Base-by-base conservation (phyloP, 2,329 filamentous ascomycete species). In the Pezicula carpinea region DNA sequence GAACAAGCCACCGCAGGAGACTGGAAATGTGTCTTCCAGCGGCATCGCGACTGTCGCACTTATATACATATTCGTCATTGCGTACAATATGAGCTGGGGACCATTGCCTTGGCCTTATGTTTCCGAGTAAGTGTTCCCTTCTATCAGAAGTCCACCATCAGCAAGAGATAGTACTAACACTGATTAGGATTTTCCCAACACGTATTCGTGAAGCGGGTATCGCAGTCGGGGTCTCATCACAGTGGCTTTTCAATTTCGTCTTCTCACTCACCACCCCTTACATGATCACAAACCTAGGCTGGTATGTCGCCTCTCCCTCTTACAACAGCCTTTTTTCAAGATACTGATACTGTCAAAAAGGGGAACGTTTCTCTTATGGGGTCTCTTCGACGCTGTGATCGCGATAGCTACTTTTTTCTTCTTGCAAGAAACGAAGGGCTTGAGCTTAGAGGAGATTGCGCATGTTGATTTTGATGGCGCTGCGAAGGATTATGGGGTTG, bases 361-460 rank as follows among this genome's bases (percentile, higher is more conserved):
- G 67, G 66, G 15, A 6, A 69, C 69, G 1, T 74, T 74, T 51
- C 54, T 73, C 5, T 59, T 75, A 41, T 75, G 70, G 66, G 71
- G 68, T 19, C 46, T 68, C 4, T 67, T 72, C 8, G 69, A 75
- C 51, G 54, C 68, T 15, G 57, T 69, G 33, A 73, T 75, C 32
- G 64, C 64, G 0, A 31, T 61, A 2, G 17, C 75, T 53, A 67
- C 75, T 22, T 77, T 65, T 55, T 74, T 75, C 51, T 74, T 78
- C 59, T 69, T 86, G 52, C 80, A 81, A 53, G 82, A 85, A 67
- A 86, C 82, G 44, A 84, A 84, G 66, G 82, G 82, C 32, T 69
- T 85, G n/a, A 78, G 76, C 1, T 72, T 86, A 38, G 83, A 87
- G 64, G 75, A 83, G 58, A 68, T 68, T 46, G 61, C 35, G n/a